Evolutionary conservation across 495 filamentous ascomycete genomes (phyloP), one percentile per base, ranked within the genome.

Genomic region (Pyrenula massariospora): DNA sequence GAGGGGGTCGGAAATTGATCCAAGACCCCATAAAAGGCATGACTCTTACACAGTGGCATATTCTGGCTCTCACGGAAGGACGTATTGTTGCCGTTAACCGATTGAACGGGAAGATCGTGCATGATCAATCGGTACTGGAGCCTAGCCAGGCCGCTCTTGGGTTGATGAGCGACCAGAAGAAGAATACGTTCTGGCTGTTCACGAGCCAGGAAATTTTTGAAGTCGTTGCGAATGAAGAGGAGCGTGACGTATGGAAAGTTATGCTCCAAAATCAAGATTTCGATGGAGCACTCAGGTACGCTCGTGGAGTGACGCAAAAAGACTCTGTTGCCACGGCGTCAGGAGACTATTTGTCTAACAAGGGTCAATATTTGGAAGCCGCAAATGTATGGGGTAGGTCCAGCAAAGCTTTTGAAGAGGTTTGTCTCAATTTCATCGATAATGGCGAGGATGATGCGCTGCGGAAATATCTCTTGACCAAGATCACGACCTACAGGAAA

Each of bases 151-250:
- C 76, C 58, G 83, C 83, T 10, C 69, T 97, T 36, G 90, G 88
- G 23, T 78, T 98, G 20, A 82, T 87, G 61, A 84, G 89, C 3
- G 93, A 98, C 68, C 76, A 85, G 25, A 90, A 89, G 61, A 94
- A 96, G 73, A 91, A 89, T 58, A 98, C 93, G 0, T 96, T 88
- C 65, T 98, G 93, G 93, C 79, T 96, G 19, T 96, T 96, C 65
- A 97, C 94, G 1, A 75, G 78, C 3, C 75, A 86, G 56, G 89
- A 93, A 58, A 95, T 98, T 53, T 96, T 87, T 62, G 94, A 98
- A 72, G 86, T 98, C 50, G 88, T 90, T 10, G 85, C 88, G 19
- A 84, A 80, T 22, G 89, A 96, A 52, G 94, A 98, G 65, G 89
- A 92, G 62, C 72, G 92, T 60, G 91, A 97, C 71, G 79, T 96